These are phyloP conservation scores for Exutisphaerella laricina DNA, from an alignment of 2,329 filamentous ascomycete species.

Conservation along the genomic window DNA sequence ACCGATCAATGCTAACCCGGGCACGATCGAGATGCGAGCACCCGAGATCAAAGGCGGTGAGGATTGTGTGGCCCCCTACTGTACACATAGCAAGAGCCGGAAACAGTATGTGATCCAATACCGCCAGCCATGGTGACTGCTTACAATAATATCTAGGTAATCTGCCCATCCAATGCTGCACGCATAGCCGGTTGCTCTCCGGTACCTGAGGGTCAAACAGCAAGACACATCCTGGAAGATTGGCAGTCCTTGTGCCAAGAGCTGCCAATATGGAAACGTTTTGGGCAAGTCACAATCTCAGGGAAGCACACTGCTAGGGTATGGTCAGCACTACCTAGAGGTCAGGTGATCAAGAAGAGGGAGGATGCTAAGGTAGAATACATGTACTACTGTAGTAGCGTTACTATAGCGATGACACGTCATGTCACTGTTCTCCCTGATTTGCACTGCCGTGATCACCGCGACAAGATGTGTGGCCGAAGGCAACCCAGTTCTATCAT, in stretches of 20 bases:
- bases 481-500: not conserved
- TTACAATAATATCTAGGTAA: too few species aligned
- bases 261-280: not conserved
- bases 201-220: too few species aligned
- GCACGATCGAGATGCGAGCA: slow-evolving; percentile 2
- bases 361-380: not conserved
- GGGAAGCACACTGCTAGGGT: not conserved
- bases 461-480: not conserved
- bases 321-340: not conserved
- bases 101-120: too few species aligned
- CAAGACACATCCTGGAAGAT: too few species aligned
- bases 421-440: not conserved
- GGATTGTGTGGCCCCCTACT: too few species aligned
- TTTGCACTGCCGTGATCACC: not conserved
- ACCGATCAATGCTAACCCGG: not conserved
- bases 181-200: not conserved
- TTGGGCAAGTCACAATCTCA: not conserved
- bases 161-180: too few species aligned
- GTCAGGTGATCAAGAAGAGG: not conserved
- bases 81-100: too few species aligned
- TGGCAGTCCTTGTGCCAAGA: too few species aligned
- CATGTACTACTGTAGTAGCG: not conserved
- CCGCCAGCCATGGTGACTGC: too few species aligned
- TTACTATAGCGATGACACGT: not conserved
- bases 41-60: too few species aligned